Base-by-base conservation (phyloP, 139 green algal genomes). In the Coelastrella sp. region DNA sequence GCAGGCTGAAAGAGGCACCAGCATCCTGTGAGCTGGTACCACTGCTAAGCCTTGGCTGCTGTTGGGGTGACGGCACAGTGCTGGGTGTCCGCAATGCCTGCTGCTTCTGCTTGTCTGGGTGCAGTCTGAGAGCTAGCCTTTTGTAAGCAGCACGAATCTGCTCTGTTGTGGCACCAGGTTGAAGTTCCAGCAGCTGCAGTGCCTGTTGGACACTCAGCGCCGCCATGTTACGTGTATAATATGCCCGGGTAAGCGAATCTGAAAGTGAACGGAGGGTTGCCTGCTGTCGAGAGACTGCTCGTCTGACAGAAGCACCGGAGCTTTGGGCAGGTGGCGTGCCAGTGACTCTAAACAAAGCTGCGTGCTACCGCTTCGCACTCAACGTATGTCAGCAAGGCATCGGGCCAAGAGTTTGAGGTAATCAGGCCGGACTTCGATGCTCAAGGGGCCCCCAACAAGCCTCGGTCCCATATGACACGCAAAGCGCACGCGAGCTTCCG, bases 61-160 rank as follows among this genome's bases (percentile, higher is more conserved):
- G 68, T 17, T 76, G 68, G 61, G 61, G 61, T 19, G 32, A 47
- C 32, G 32, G 32, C 32, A 47, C 32, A 47, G 32, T 47, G 32
- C 61, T 13, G 61, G 10, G 8, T 71, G 61, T 71, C 8, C 8
- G 8, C 61, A 71, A 71, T 10, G 4, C 7, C 16, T 32, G 68
- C 68, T 76, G 68, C 13, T 75, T 65, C 17, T 75, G 80, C n/a
- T 86, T 86, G 22, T 86, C 80, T 74, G 80, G 80, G 23, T 86
- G 80, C 4, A 60, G 16, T n/a, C 54, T 57, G 58, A 86, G 80
- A 6, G 80, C 80, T 2, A 86, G 80, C 59, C 60, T 59, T 66
- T 86, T 86, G 80, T 86, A 86, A 23, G 80, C 80, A 58, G 80
- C 59, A 23, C 80, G 60, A 8, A 86, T 86, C 5, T 86, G 59